A percentile compares a stretch with the other conserved stretches of the same genome.
These are phyloP conservation scores for Mycena capillaripes DNA, from an alignment of 768 basidiomycete genomes.

Conservation along the genomic window DNA sequence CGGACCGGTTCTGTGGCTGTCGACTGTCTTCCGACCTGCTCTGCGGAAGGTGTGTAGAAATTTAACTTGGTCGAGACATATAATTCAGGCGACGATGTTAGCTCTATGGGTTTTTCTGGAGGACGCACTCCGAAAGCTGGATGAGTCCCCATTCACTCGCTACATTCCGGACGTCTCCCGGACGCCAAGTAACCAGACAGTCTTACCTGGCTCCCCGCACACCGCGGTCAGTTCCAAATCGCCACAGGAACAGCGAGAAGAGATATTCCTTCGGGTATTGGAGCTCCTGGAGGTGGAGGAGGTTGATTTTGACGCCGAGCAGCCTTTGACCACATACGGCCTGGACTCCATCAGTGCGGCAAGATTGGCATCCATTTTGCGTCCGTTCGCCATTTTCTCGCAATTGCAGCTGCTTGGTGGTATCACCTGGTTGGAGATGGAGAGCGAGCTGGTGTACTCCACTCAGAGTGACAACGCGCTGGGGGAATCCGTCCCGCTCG, in stretches of 20 bases:
- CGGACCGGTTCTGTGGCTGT: conserved; percentile 6
- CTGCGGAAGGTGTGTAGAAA: conserved; percentile 18
- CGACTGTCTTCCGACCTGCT: conserved; percentile 3
- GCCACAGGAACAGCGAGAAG: not conserved
- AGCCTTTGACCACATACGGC: conserved; percentile 29
- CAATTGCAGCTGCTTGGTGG: conserved; percentile 27
- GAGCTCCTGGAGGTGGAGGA: conserved; percentile 18
- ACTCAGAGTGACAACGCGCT: too few species aligned
- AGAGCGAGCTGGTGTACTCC: not conserved
- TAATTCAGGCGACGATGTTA: conserved; percentile 18
- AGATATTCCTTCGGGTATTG: conserved; percentile 13
- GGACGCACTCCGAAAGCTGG: conserved; percentile 25
- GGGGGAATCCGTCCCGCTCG: too few species aligned
- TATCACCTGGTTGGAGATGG: conserved; percentile 19
- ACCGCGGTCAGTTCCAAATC: not conserved
- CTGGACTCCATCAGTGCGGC: conserved; percentile 29
- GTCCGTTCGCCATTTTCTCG: conserved; percentile 20
- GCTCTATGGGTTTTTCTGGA: conserved; percentile 16
- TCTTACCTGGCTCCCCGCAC: not conserved
- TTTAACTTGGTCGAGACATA: not conserved
- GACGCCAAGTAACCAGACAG: conserved; percentile 7
- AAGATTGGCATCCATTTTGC: conserved; percentile 16
- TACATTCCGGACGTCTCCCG: conserved; percentile 26
- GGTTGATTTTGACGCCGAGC: conserved; percentile 14
- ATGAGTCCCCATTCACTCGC: conserved; percentile 21